These are phyloP conservation scores for Pseudogymnoascus sp. DNA, from an alignment of 2,329 filamentous ascomycete species.

Conservation along the genomic window DNA sequence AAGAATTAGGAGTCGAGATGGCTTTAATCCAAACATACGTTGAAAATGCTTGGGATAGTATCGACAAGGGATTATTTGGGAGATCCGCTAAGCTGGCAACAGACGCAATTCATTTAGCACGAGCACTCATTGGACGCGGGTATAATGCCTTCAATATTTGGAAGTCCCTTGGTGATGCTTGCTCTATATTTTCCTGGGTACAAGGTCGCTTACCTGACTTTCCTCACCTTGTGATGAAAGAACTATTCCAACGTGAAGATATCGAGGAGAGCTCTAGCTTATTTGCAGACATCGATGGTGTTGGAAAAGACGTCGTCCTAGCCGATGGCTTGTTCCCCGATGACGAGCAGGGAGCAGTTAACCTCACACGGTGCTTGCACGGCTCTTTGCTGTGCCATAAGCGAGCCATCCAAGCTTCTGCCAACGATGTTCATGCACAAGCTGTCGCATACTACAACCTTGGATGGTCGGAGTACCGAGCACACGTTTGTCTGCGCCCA, in stretches of 20 bases:
- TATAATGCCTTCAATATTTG: constrained; percentile 85
- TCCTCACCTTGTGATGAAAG: constrained; percentile 48
- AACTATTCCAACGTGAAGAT: constrained; percentile 50
- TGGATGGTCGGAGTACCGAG: constrained; percentile 84
- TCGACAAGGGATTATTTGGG: constrained; percentile 81
- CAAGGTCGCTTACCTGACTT: constrained; percentile 59
- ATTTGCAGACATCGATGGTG: constrained; percentile 61
- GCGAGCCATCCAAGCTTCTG: constrained; percentile 65
- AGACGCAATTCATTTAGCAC: constrained; percentile 61
- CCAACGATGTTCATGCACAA: constrained; percentile 73
- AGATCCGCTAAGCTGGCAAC: constrained; percentile 65
- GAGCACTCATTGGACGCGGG: constrained; percentile 45
- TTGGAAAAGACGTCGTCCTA: constrained; percentile 36
- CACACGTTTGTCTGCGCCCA: constrained; percentile 57
- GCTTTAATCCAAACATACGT: constrained; percentile 82
- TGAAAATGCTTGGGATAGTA: constrained; percentile 67
- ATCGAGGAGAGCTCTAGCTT: constrained; percentile 48
- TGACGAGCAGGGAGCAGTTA: constrained; percentile 27
- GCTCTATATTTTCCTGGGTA: constrained; percentile 71
- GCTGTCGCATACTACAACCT: constrained; percentile 97
- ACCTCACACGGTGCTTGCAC: constrained; percentile 54
- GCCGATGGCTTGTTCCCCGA: constrained; percentile 27
- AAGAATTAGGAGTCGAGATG: constrained; percentile 79
- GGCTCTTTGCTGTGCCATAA: constrained; percentile 80
- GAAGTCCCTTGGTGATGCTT: constrained; percentile 87